Evolutionary conservation across 495 filamentous ascomycete genomes (phyloP).

Genomic region (Trichoderma gamsii): DNA sequence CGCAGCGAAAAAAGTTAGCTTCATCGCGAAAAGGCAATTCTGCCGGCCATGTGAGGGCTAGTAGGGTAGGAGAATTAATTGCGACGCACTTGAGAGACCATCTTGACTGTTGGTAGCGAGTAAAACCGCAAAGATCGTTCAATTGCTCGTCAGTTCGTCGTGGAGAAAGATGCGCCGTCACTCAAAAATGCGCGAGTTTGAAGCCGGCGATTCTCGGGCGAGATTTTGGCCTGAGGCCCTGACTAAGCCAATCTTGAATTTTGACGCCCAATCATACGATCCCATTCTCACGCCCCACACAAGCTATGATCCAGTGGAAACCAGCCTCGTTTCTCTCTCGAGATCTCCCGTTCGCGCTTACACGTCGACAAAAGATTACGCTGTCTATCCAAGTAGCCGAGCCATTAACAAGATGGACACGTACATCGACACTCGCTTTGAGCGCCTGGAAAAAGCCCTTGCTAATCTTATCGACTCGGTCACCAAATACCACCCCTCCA

Average conservation of each 20-base stretch:
- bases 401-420: conserved; percentile 46
- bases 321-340: not conserved
- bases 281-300: not conserved
- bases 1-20: conserved; percentile 5
- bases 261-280: not conserved
- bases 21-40: too few relatives aligned
- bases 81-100: conserved; percentile 38
- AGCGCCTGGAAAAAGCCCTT: conserved; percentile 62
- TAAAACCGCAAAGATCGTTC: not conserved
- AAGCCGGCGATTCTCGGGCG: not conserved
- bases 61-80: not conserved
- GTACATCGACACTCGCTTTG: conserved; percentile 53
- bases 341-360: not conserved
- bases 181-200: conserved; percentile 30
- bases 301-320: not conserved
- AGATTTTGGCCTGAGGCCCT: conserved; percentile 5
- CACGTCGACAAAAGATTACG: not conserved
- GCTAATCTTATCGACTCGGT: conserved; percentile 66
- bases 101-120: conserved; percentile 23
- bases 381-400: not conserved
- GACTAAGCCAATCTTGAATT: not conserved
- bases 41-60: not conserved
- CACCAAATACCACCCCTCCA: conserved; percentile 67
- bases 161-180: conserved; percentile 9
- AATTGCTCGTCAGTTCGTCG: conserved; percentile 11